Percentiles rank a stretch among this genome's conserved stretches.
Evolutionary conservation across 1,139 yeast species (phyloP).

Genomic region (Hansenula lynferdii): DNA sequence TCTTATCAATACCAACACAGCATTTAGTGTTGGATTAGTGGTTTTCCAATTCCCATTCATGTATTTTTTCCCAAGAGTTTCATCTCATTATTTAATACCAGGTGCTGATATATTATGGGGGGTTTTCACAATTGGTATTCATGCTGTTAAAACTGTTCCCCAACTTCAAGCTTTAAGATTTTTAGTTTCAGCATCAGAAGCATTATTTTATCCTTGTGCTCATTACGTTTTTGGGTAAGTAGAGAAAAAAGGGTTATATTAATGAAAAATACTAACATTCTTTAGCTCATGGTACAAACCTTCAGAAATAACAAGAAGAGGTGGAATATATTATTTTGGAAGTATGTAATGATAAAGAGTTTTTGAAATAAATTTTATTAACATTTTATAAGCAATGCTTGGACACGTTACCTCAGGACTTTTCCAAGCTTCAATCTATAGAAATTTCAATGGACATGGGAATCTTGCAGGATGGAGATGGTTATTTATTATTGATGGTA

Average conservation of each 20-base stretch:
- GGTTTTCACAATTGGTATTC: conserved; percentile 23
- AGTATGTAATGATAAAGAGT: no score
- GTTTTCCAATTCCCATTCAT: conserved; percentile 46
- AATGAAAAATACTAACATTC: no score
- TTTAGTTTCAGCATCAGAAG: conserved; percentile 53
- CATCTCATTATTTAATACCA: conserved; percentile 52
- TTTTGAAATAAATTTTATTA: no score
- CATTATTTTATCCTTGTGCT: conserved; percentile 53
- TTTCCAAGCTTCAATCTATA: conserved; percentile 54
- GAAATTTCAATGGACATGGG: conserved; percentile 36
- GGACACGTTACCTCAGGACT: conserved; percentile 60
- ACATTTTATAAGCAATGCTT: conserved; percentile 58
- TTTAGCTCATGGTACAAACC: no score
- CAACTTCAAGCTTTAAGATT: conserved; percentile 26
- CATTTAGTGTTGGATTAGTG: conserved; percentile 54
- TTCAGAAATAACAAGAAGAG: no score
- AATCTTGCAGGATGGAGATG: conserved; percentile 69
- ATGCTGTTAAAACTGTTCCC: conserved; percentile 19
- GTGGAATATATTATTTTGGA: no score
- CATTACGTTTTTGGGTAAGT: conserved; percentile 60
- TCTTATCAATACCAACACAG: conserved; percentile 48
- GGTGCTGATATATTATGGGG: conserved; percentile 30
- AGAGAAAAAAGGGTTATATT: no score
- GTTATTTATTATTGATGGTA: conserved; percentile 66
- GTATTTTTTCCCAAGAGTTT: conserved; percentile 34